Evolutionary conservation across 768 basidiomycete species (phyloP).

Genomic region (Leccinum incarnatum): DNA sequence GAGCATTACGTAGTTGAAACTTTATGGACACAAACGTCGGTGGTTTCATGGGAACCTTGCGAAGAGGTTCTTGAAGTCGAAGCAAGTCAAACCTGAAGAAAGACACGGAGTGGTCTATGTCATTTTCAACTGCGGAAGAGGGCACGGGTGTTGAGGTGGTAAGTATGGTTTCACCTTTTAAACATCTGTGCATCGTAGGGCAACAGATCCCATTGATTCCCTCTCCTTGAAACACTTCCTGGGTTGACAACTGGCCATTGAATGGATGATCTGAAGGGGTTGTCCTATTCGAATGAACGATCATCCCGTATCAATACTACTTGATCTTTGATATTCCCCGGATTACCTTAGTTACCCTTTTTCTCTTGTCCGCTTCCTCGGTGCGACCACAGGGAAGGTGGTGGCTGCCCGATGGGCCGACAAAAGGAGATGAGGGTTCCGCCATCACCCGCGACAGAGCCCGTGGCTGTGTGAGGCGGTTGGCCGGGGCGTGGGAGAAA

Average conservation of each 20-base stretch:
- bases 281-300: no score
- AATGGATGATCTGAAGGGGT: no score
- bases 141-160: no score
- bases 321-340: neutral
- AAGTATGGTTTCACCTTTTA: neutral
- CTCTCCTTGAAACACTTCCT: no score
- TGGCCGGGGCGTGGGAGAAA: conserved; percentile 13
- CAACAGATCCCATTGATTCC: neutral
- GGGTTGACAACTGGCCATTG: neutral
- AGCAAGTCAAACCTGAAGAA: no score
- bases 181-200: no score
- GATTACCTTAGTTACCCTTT: no score
- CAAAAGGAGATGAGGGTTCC: neutral
- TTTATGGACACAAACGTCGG: neutral
- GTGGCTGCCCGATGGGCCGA: neutral
- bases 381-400: no score
- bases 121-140: neutral
- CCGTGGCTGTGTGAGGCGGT: neutral
- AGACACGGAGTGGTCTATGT: no score
- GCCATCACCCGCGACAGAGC: no score
- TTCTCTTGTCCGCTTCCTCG: no score
- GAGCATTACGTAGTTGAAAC: neutral
- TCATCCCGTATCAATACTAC: no score
- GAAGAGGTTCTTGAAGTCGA: neutral
- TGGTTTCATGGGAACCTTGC: neutral